Conservation (phyloP, 257 asterid species). For the Nicotiana tomentosiformis region DNA sequence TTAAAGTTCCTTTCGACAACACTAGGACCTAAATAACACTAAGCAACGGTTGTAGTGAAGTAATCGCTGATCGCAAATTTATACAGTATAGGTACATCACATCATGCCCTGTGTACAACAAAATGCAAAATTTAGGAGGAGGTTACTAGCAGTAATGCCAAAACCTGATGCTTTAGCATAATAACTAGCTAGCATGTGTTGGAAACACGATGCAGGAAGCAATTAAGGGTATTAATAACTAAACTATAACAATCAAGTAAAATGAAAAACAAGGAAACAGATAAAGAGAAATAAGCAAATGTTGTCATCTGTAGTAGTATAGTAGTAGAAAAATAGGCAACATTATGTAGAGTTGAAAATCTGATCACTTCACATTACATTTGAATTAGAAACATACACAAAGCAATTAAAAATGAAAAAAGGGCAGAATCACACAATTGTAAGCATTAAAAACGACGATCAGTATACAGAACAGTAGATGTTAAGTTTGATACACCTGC, state of each 20-base stretch:
- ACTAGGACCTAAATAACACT: not conserved
- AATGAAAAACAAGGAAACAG: not conserved
- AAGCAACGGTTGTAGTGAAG: not conserved
- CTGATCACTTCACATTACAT: not conserved
- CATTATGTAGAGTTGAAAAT: not conserved
- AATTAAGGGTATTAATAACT: not conserved
- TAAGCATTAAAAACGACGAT: not conserved
- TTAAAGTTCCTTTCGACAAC: not conserved
- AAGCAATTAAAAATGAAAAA: not conserved
- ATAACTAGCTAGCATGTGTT: not conserved
- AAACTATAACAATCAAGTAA: not conserved
- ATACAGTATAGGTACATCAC: not conserved
- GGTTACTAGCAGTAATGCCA: not conserved
- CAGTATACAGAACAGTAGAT: slow-evolving; percentile 3
- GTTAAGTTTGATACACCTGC: slow-evolving; percentile 46
- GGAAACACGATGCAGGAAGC: not conserved
- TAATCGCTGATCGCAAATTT: not conserved
- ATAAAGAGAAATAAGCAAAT: not conserved
- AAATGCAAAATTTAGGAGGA: not conserved
- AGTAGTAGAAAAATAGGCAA: not conserved
- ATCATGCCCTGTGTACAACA: not conserved
- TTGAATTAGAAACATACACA: not conserved
- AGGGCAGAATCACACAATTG: not conserved
- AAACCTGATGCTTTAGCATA: not conserved
- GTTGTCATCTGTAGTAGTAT: not conserved